phyloP scores from a whole-genome alignment of 441 rosid genomes.

The Isatis lusitanica region DNA sequence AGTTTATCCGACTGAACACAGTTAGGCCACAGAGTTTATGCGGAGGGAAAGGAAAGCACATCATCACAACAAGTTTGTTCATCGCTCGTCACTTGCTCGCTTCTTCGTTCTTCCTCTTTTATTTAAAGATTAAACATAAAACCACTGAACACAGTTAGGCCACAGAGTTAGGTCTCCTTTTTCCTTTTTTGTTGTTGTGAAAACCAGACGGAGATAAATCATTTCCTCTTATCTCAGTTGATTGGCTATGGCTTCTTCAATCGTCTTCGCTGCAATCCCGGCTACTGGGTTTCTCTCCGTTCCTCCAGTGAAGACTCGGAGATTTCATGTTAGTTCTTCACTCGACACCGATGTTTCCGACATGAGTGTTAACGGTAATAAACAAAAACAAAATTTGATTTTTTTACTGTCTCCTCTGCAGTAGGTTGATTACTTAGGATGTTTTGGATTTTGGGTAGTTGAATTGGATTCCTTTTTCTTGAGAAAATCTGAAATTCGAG shows the following conservation, averaged over 20 bases:
- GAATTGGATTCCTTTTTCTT: neutral
- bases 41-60: constrained; percentile 29
- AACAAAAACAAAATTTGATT: neutral
- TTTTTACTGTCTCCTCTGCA: neutral
- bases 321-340: constrained; percentile 59
- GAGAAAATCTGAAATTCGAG: neutral
- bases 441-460: constrained; percentile 30
- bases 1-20: constrained; percentile 1
- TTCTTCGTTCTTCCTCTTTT: constrained; percentile 11
- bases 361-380: constrained; percentile 86
- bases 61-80: constrained; percentile 28
- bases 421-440: constrained; percentile 21
- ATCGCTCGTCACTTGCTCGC: neutral
- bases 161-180: too few species aligned
- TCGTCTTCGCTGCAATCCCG: constrained; percentile 65
- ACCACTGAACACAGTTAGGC: too few species aligned
- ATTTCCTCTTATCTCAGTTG: constrained; percentile 12
- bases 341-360: constrained; percentile 83
- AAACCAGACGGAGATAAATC: neutral
- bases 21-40: constrained; percentile 27
- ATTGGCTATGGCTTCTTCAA: constrained; percentile 67
- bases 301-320: constrained; percentile 43
- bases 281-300: constrained; percentile 48
- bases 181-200: neutral
- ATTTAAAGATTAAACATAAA: neutral